Conservation (phyloP, 23 red algal species). For the Gracilaria domingensis region DNA sequence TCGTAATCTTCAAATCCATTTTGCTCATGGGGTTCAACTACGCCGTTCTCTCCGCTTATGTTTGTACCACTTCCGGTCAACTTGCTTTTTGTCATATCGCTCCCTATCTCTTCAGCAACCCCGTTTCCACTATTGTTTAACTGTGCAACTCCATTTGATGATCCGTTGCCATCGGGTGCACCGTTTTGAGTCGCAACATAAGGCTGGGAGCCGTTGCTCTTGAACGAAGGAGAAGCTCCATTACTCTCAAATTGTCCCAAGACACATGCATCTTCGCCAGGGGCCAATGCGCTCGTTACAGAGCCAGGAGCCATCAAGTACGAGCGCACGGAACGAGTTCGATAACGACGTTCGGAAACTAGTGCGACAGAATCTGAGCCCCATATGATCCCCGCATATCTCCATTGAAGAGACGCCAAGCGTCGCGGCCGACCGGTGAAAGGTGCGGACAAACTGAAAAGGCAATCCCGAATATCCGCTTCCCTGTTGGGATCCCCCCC, state of each 20-base stretch:
- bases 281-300: background rate
- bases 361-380: conserved; percentile 81
- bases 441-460: conserved; percentile 83
- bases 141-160: background rate
- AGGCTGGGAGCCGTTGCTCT: background rate
- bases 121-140: background rate
- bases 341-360: conserved; percentile 85
- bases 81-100: background rate
- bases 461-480: conserved; percentile 78
- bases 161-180: background rate
- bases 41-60: background rate
- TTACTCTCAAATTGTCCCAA: background rate
- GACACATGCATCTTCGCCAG: background rate
- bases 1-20: background rate
- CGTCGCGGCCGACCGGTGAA: conserved; percentile 70
- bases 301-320: conserved; percentile 78
- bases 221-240: background rate
- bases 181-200: background rate
- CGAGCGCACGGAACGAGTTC: conserved; percentile 83
- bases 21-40: background rate
- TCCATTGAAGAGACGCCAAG: conserved; percentile 68
- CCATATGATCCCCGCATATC: conserved; percentile 87
- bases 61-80: background rate
- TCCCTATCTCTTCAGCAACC: no score
- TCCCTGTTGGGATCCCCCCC: conserved; percentile 84